A percentile compares a stretch with the other conserved stretches of the same genome.
Conservation (phyloP, 768 basidiomycete species). For the Collybiopsis confluens region DNA sequence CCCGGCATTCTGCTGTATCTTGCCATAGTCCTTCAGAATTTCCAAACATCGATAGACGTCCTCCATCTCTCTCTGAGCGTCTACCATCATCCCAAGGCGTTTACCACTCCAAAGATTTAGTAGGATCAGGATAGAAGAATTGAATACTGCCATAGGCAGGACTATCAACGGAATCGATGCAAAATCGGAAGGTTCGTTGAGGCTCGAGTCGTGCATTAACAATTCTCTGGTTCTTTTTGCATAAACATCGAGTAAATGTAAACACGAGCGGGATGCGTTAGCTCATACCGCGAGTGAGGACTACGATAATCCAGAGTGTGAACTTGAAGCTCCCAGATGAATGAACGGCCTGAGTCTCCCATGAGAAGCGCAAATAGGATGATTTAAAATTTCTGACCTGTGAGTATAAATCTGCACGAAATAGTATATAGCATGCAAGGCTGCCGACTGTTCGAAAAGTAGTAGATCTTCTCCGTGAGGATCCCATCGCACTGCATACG, state of each 20-base stretch:
- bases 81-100: constrained; percentile 33
- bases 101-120: constrained; percentile 45
- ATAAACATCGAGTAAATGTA: constrained; percentile 49
- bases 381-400: background rate
- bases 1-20: constrained; percentile 38
- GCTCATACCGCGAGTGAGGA: constrained; percentile 43
- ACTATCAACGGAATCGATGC: no score
- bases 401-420: constrained; percentile 38
- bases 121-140: constrained; percentile 40
- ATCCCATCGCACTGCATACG: constrained; percentile 38
- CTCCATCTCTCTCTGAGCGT: constrained; percentile 39
- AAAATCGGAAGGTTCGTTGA: no score
- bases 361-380: background rate
- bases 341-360: constrained; percentile 58
- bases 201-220: no score
- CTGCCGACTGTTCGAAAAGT: constrained; percentile 44
- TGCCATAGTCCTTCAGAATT: background rate
- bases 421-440: constrained; percentile 44
- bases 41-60: constrained; percentile 46
- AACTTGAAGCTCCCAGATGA: constrained; percentile 19
- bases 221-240: constrained; percentile 11
- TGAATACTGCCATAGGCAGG: constrained; percentile 24
- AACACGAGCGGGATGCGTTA: constrained; percentile 41
- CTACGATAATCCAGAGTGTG: constrained; percentile 42
- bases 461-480: constrained; percentile 30